Evolutionary conservation across 2,329 filamentous ascomycete species (phyloP).

Genomic region (Fusarium duplospermum): DNA sequence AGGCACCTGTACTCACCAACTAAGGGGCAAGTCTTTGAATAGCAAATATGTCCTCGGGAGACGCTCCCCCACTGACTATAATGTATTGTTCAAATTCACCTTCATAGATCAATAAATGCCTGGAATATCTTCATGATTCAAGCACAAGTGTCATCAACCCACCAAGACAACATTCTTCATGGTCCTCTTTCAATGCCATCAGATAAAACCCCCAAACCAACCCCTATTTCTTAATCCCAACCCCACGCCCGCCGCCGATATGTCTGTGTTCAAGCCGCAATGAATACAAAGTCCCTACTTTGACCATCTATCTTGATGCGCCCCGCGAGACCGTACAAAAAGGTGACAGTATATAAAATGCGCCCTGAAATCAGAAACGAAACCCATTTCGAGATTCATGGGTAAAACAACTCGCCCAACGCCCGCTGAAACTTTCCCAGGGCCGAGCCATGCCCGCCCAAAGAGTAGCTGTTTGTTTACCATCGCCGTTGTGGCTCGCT

Average conservation of each 20-base stretch:
- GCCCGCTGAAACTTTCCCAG: slow-evolving; percentile 37
- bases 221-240: background rate
- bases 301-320: slow-evolving; percentile 32
- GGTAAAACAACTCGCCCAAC: slow-evolving; percentile 29
- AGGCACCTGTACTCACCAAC: background rate
- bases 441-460: slow-evolving; percentile 14
- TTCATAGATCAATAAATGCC: slow-evolving; percentile 52
- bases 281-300: slow-evolving; percentile 14
- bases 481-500: slow-evolving; percentile 27
- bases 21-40: background rate
- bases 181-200: slow-evolving; percentile 6
- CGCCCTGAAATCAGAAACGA: slow-evolving; percentile 15
- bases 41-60: background rate
- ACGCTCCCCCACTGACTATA: slow-evolving; percentile 42
- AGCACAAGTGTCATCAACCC: background rate
- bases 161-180: background rate
- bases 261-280: slow-evolving; percentile 20
- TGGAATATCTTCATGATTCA: slow-evolving; percentile 20
- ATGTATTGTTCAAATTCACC: background rate
- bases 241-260: background rate
- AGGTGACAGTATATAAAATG: slow-evolving; percentile 16
- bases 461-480: slow-evolving; percentile 18
- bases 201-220: background rate
- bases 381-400: background rate
- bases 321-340: slow-evolving; percentile 16